phyloP scores from a whole-genome alignment of 495 filamentous ascomycete genomes.

The Podospora pseudoanserina region DNA sequence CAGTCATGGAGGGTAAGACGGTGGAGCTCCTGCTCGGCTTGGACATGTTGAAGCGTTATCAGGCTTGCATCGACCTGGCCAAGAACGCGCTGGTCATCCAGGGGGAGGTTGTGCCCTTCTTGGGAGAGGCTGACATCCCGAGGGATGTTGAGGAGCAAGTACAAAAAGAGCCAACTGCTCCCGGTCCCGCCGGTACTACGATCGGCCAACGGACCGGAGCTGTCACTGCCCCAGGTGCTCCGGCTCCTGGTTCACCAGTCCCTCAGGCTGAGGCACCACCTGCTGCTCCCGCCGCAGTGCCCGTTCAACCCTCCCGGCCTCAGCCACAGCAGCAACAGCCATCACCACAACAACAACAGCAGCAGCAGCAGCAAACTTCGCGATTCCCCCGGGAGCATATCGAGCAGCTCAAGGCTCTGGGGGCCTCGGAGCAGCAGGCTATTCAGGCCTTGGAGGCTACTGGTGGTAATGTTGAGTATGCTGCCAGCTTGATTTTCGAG shows the following conservation, averaged over 20 bases:
- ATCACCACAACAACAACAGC: constrained; percentile 11
- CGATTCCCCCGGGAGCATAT: constrained; percentile 58
- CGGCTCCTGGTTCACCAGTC: constrained; percentile 12
- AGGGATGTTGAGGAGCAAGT: constrained; percentile 69
- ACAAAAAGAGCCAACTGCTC: constrained; percentile 77
- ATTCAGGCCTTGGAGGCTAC: constrained; percentile 77
- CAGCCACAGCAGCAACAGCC: constrained; percentile 29
- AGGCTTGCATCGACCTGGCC: constrained; percentile 84
- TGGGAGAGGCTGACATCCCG: constrained; percentile 90
- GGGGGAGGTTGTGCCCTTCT: constrained; percentile 79
- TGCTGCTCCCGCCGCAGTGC: constrained; percentile 22
- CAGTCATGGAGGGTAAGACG: constrained; percentile 99
- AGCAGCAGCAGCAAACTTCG: constrained; percentile 24
- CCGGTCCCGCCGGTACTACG: constrained; percentile 78
- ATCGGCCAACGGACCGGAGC: constrained; percentile 83
- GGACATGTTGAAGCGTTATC: constrained; percentile 94
- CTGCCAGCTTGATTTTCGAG: constrained; percentile 77
- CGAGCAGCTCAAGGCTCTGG: constrained; percentile 70
- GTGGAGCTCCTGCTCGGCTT: constrained; percentile 93
- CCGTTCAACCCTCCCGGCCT: constrained; percentile 22
- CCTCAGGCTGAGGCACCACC: constrained; percentile 25
- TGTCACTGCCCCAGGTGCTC: constrained; percentile 59
- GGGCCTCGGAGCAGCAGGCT: constrained; percentile 73
- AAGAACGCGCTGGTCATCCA: constrained; percentile 80
- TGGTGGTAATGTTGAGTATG: constrained; percentile 79